Evolutionary conservation across 352 stramenopile genomes (phyloP), one percentile per base, ranked within the genome.

Genomic region (Phytophthora fragariae): DNA sequence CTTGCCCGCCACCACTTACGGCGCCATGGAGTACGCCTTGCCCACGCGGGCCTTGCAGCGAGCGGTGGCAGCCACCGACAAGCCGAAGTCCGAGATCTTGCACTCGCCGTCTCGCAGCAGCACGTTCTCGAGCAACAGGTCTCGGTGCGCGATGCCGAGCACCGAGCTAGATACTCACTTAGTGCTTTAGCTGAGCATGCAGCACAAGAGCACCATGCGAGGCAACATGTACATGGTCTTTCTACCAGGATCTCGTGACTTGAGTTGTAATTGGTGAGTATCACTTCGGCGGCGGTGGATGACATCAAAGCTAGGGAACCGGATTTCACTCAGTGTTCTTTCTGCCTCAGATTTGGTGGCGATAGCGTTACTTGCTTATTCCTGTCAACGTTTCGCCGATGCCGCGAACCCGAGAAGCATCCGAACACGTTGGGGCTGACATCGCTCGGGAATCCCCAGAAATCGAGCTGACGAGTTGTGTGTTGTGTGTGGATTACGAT

Each of bases 81-180:
- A 67, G 1, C 80, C 80, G 65, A 91, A 90, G 75, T 91, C 84
- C n/a, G 80, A 70, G 62, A 90, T 88, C 17, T 89, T 81, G 0
- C 79, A 82, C 5, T 75, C 67, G 9, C 80, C 82, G 11, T 79
- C 46, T 4, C 62, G 71, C 29, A 99, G 82, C 17, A 99, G 80
- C 47, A 99, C 91, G 81, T 99, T 99, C 79, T 99, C 96, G 14
- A 99, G 77, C 1, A 91, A 98, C 52, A 99, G 85, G 73, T 99
- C 97, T 61, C 95, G 87, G 76, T 98, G 96, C 27, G 83, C 85
- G 31, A 95, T 79, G 54, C 85, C 83, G 15, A 65, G 37, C 46
- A 81, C 65, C n/a, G n/a, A n/a, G n/a, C n/a, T n/a, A n/a, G n/a
- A n/a, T n/a, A n/a, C n/a, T n/a, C n/a, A n/a, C n/a, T n/a, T n/a